Conservation (phyloP, 495 filamentous ascomycete genomes). For the Annulohypoxylon nitens region DNA sequence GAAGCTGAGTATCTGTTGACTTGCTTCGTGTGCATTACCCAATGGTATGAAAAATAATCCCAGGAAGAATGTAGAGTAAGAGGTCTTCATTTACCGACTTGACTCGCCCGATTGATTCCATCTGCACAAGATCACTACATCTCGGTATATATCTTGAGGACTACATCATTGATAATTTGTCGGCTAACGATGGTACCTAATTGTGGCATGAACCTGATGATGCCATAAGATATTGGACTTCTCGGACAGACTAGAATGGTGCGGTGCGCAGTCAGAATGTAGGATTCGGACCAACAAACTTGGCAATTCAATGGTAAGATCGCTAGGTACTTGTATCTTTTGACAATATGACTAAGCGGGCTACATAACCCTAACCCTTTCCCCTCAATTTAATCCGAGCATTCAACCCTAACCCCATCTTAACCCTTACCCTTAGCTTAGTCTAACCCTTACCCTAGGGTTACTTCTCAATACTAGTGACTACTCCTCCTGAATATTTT, state of each 20-base stretch:
- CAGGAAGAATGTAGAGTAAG: background rate
- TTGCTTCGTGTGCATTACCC: background rate
- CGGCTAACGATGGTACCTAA: background rate
- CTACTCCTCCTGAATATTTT: background rate
- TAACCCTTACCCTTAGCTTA: background rate
- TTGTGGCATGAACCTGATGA: background rate
- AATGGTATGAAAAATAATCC: background rate
- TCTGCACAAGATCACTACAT: background rate
- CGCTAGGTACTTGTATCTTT: too few relatives aligned
- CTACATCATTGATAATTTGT: background rate
- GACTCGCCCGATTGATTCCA: background rate
- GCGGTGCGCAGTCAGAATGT: too few relatives aligned
- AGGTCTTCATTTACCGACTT: background rate
- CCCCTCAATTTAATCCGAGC: too few relatives aligned
- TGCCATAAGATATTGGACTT: background rate
- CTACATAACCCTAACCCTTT: background rate
- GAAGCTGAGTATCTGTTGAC: background rate
- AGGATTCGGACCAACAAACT: too few relatives aligned
- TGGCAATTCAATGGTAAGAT: too few relatives aligned
- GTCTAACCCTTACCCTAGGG: background rate
- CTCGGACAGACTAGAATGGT: too few relatives aligned
- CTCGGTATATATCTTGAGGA: background rate
- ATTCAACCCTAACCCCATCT: background rate
- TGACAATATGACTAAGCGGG: background rate
- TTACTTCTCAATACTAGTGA: background rate